Evolutionary conservation across 2,329 filamentous ascomycete genomes (phyloP).

Genomic region (Lasiodiplodia theobromae): DNA sequence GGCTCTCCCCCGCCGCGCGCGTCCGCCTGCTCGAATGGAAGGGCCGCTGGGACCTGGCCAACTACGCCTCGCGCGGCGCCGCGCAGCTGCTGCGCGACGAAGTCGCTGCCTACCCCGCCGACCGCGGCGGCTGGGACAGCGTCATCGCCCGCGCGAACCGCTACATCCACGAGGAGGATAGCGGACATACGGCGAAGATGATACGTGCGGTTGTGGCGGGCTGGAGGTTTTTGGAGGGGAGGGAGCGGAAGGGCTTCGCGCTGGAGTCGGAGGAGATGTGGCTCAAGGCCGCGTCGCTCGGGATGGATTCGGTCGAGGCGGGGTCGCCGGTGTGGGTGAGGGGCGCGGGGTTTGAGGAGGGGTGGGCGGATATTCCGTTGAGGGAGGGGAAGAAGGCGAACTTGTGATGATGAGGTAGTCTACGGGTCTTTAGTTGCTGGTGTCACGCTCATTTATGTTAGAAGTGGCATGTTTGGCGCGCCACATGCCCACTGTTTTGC

Average conservation of each 20-base stretch:
- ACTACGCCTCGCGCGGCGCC: slow-evolving; percentile 74
- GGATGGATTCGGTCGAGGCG: slow-evolving; percentile 67
- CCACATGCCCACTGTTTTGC: too few species aligned
- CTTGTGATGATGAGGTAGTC: neutral
- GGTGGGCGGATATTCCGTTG: slow-evolving; percentile 61
- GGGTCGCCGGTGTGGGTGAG: slow-evolving; percentile 65
- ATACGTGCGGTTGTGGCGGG: slow-evolving; percentile 73
- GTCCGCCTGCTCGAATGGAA: slow-evolving; percentile 81
- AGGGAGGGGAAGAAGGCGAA: neutral
- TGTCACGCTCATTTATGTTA: too few species aligned
- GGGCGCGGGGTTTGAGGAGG: slow-evolving; percentile 67
- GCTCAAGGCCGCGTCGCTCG: slow-evolving; percentile 66
- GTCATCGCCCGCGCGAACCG: slow-evolving; percentile 55
- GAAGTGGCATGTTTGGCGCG: too few species aligned
- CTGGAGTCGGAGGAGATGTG: slow-evolving; percentile 63
- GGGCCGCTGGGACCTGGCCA: slow-evolving; percentile 73
- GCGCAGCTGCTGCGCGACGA: slow-evolving; percentile 64
- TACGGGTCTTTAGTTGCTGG: too few species aligned
- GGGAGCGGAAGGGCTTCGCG: neutral
- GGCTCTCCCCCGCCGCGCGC: slow-evolving; percentile 67
- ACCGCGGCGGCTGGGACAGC: slow-evolving; percentile 50
- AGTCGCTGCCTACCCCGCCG: neutral
- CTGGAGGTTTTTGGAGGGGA: slow-evolving; percentile 52
- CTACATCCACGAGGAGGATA: slow-evolving; percentile 62
- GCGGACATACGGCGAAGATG: slow-evolving; percentile 83